Evolutionary conservation across 2,329 filamentous ascomycete species (phyloP).

Genomic region (Ceratocystiopsis sp.): DNA sequence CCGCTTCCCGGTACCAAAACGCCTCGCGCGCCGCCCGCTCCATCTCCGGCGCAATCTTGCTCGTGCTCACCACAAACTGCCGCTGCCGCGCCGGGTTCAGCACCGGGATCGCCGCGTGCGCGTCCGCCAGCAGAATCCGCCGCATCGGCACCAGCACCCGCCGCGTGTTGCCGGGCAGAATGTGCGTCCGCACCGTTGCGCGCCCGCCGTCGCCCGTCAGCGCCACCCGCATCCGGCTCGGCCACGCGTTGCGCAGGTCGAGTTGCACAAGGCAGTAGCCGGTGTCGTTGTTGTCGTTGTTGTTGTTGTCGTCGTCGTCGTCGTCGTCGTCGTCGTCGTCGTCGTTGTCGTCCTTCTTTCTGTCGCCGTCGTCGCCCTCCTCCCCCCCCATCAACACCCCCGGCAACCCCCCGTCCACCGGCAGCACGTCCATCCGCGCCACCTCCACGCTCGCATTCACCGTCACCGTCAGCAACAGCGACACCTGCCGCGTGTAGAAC

Average conservation of each 20-base stretch:
- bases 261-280: slow-evolving; percentile 66
- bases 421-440: slow-evolving; percentile 59
- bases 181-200: slow-evolving; percentile 33
- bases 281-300: slow-evolving; percentile 16
- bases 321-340: no score
- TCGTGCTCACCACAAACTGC: slow-evolving; percentile 81
- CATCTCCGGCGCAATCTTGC: slow-evolving; percentile 59
- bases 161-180: slow-evolving; percentile 51
- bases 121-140: slow-evolving; percentile 58
- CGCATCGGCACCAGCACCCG: slow-evolving; percentile 62
- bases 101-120: slow-evolving; percentile 60
- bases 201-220: slow-evolving; percentile 25
- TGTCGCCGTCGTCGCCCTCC: slow-evolving; percentile 12
- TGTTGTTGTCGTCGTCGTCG: slow-evolving; percentile 11
- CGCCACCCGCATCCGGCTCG: slow-evolving; percentile 53
- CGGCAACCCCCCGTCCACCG: slow-evolving; percentile 52
- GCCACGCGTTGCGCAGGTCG: slow-evolving; percentile 83
- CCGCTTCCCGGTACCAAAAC: slow-evolving; percentile 80
- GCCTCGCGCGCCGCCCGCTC: slow-evolving; percentile 65
- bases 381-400: slow-evolving; percentile 34
- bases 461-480: slow-evolving; percentile 66
- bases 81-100: slow-evolving; percentile 67
- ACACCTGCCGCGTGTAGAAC: slow-evolving; percentile 74
- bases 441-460: slow-evolving; percentile 86
- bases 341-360: no score